Evolutionary conservation across 768 basidiomycete genomes (phyloP), one percentile per base, ranked within the genome.

Genomic region (Phlebiopsis gigantea): DNA sequence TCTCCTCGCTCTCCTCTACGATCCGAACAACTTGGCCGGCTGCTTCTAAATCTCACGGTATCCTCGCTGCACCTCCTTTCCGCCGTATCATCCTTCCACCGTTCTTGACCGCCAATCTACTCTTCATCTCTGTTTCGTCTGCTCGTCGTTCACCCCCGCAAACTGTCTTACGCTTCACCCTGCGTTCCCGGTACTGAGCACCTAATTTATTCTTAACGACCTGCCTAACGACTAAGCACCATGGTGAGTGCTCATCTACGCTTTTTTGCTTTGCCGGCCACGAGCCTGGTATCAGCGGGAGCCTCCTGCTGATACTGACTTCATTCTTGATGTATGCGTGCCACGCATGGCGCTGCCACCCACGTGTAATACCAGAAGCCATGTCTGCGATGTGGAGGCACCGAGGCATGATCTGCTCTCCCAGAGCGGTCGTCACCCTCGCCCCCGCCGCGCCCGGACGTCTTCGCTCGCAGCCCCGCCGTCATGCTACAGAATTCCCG

Each of bases 401-500:
- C 34, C 25, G 42, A 52, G 57, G 57, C 50, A 22, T 41, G 50
- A 51, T 51, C 22, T 58, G 50, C 49, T 53, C 44, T 30, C 15
- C 46, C 57, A 46, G 29, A 46, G 57, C 57, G 51, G 52, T 29
- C 59, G 51, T 45, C 61, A 31, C 47, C 43, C 49, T 52, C 55
- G 53, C 58, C 53, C 9, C 46, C 56, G 57, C 34, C 58, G 31
- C 49, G 53, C 55, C 41, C 58, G 25, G 42, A 43, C 47, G 17
- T 61, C 59, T 46, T 60, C 51, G 63, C 57, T 57, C 61, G 63
- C 69, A 47, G 59, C 68, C 68, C 62, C 39, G 22, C 53, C 15
- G 41, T 14, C 73, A 80, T 84, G 81, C 70, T 74, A 58, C 76
- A 73, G 55, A 67, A 69, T 48, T 78, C 77, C 51, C 77, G 72